Evolutionary conservation across 495 filamentous ascomycete genomes (phyloP), one percentile per base, ranked within the genome.

Genomic region (Jackrogersella multiformis): DNA sequence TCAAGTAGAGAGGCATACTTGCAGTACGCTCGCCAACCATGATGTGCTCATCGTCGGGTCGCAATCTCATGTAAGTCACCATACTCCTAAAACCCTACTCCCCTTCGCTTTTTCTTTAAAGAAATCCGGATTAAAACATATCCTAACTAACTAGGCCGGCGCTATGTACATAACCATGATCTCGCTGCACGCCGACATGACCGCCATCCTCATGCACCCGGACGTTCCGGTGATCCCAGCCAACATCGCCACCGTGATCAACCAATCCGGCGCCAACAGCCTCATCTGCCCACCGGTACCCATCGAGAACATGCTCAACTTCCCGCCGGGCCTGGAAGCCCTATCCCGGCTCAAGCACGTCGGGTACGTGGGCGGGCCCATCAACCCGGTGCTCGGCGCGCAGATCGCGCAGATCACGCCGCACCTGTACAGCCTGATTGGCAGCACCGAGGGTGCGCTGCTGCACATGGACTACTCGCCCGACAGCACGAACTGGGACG

Each of bases 401-500:
- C 60, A 61, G 30, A 35, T 74, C 15, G 65, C 71, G 5, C 21
- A 66, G 30, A n/a, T 72, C n/a, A 60, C 70, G 8, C 69, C 65
- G 18, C 71, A 74, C 34, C 41, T 74, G 3, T 74, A 71, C 36
- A 65, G 64, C 18, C 34, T 71, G 2, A 69, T 71, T 51, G 71
- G 71, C 1, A 71, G 65, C 15, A 74, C 71, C 5, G 71, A 74
- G 54, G 71, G 68, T n/a, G 71, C 61, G 4, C 53, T 70, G 8
- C 34, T 56, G 38, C 70, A 64, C 30, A 48, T 72, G 36, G 63
- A 74, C 34, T 72, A 68, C 32, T 69, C 71, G 0, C 30, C 61
- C 0, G 57, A 71, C 10, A 61, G 51, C 5, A 53, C 36, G 26
- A 56, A 72, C 56, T 74, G 71, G 71, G 56, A 72, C 21, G 69